phyloP scores from a whole-genome alignment of 768 basidiomycete species.

The Psilocybe cubensis region DNA sequence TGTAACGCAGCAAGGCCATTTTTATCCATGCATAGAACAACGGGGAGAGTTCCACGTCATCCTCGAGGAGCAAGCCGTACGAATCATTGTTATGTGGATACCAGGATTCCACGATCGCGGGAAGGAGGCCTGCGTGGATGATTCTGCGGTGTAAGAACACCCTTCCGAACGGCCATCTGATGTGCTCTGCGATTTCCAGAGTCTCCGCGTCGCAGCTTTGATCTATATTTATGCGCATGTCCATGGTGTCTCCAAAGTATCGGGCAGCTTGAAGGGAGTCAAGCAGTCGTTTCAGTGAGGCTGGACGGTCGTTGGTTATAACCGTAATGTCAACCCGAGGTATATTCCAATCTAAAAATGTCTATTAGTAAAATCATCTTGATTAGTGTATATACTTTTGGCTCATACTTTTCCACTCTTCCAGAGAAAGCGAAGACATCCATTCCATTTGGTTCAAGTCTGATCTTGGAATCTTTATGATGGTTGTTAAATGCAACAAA shows the following conservation, averaged over 20 bases:
- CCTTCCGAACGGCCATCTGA: conserved; percentile 64
- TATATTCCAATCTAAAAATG: conserved; percentile 68
- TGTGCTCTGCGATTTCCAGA: conserved; percentile 47
- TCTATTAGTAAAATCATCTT: conserved; percentile 14
- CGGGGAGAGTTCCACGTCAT: conserved; percentile 85
- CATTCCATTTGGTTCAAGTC: conserved; percentile 30
- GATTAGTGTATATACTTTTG: conserved; percentile 16
- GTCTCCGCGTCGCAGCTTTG: conserved; percentile 73
- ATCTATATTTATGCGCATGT: conserved; percentile 74
- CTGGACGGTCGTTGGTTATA: conserved; percentile 78
- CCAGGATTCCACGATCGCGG: conserved; percentile 90
- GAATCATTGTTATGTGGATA: conserved; percentile 74
- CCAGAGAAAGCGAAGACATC: conserved; percentile 38
- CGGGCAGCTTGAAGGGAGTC: conserved; percentile 57
- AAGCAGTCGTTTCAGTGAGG: conserved; percentile 70
- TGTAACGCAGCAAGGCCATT: conserved; percentile 76
- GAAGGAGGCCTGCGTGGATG: conserved; percentile 77
- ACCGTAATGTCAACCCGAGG: conserved; percentile 73
- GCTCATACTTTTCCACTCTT: conserved; percentile 59
- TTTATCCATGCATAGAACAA: conserved; percentile 88
- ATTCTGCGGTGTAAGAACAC: conserved; percentile 72
- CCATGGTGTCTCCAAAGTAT: conserved; percentile 72
- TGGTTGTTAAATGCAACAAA: conserved; percentile 8
- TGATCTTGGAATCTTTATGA: conserved; percentile 24
- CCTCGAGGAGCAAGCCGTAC: conserved; percentile 83